Evolutionary conservation across 2,329 filamentous ascomycete species (phyloP), one percentile per base, ranked within the genome.

Genomic region (Leptoxyphium fumago): DNA sequence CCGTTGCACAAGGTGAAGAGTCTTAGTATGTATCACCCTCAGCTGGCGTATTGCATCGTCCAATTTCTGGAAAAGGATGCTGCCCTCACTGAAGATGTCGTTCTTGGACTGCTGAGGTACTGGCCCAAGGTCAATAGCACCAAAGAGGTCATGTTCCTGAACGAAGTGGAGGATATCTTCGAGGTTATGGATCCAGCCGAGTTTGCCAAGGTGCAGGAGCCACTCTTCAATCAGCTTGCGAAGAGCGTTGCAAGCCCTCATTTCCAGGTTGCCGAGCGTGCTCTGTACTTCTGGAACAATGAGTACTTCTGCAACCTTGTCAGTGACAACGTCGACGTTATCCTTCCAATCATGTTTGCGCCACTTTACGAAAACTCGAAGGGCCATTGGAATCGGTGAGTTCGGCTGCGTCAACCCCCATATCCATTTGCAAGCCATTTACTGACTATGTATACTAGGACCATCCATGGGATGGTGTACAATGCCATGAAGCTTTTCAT

Each of bases 401-500:
- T 41, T 14, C 34, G 13, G 13, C 34, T n/a, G 21, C 21, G 3
- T 26, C 21, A 26, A 26, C 21, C 21, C 21, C 21, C 13, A 8
- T 38, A 6, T n/a, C 6, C 3, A 38, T 38, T 6, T n/a, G 34
- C 4, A n/a, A 38, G 34, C 13, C 13, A n/a, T 6, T 38, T 38
- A 38, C 17, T n/a, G 8, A 17, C 18, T 6, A 71, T 49, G 18
- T 11, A 9, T 41, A 7, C 2, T 51, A 96, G 91, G 58, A 98
- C 91, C 7, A 98, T 98, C 53, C 91, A 98, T 60, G 91, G 91
- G 61, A 96, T 98, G 89, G 91, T 98, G 10, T 96, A 96, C 64
- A 98, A 96, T 58, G 91, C 91, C 45, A 96, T 98, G 91, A 98
- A 98, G 64, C 76, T 98, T 32, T 98, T 98, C 65, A 98, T 98